Base-by-base conservation (phyloP, 2,329 filamentous ascomycete genomes). In the Waltergamsia citrina region DNA sequence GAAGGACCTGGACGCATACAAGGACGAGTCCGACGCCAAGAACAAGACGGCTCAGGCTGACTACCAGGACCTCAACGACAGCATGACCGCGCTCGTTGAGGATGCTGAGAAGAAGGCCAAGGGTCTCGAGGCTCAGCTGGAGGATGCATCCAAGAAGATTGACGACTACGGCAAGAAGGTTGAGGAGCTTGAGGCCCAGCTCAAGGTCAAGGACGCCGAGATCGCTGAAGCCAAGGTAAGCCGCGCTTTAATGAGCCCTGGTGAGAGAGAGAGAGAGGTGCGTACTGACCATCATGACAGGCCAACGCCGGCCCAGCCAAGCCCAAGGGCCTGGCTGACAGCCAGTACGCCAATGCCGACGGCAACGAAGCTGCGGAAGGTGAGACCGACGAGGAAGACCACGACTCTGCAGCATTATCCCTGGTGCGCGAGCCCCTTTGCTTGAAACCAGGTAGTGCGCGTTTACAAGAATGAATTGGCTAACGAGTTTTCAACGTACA, bases 361-460 rank as follows among this genome's bases (percentile, higher is more conserved):
- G 54, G 46, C 37, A 53, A 51, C 29, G 51, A 50, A 32, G 49
- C 54, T 49, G 61, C 60, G 52, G 68, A 69, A 71, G 73, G 69
- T 71, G 74, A 78, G 73, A 28, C n/a, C 26, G 60, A 60, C 53
- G 60, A 62, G 48, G 67, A 72, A 49, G 75, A 80, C 53, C 62
- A 73, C 63, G 74, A 74, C 57, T 79, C 75, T 52, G 63, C 67
- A 53, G 76, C 75, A 58, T 65, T 80, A 60, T 74, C 75, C 62
- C 74, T 71, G 74, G 76, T 81, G 71, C 68, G 76, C 63, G 51
- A 58, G 56, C 60, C 65, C 65, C 59, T 58, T 63, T 19, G 16
- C 19, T 23, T 28, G 11, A 19, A 10, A 17, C 24, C 24, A 27
- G 23, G n/a, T 19, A 18, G 15, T 35, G 25, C 11, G 19, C 25